Evolutionary conservation across 108 stramenopile species (phyloP), one percentile per base, ranked within the genome.

Genomic region (Nannochloropsis salina): DNA sequence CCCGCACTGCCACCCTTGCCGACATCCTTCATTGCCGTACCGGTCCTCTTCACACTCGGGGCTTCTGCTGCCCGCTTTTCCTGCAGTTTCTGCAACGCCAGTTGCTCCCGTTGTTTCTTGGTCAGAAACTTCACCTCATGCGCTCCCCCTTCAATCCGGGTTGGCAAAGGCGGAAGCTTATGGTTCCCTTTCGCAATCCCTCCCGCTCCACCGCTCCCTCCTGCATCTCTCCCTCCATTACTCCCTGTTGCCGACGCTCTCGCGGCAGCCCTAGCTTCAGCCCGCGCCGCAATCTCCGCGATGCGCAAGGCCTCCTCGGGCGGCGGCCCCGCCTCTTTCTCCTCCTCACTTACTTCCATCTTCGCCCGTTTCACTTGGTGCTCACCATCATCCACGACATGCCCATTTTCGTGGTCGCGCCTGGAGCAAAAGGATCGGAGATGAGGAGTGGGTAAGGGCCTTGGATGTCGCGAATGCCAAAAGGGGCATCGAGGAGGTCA

Each of bases 221-320:
- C 74, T 20, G 42, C 42, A 31, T 20, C 83, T 20, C 45, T 80
- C 21, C 80, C 87, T 9, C 61, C 86, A 80, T 84, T 87, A 9
- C 47, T 47, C 82, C 44, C 45, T 80, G 44, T 18, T 9, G 87
- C 87, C 22, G 45, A 42, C 9, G 87, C 87, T 4, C 87, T 84
- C 31, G 84, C 87, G 22, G 83, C 83, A 40, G 87, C 87, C 74
- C 83, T 84, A 18, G 84, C 87, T 44, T 87, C 87, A n/a, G 87
- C 87, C 43, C 87, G 82, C 45, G 87, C 87, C n/a, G 87, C 83
- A 43, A 87, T 87, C n/a, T 83, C 83, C 15, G 87, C 87, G 20
- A 87, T 80, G 11, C 87, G 83, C 18, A 79, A 79, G 3, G 86
- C 86, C 22, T 87, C 61, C 61, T 74, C 61, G 6, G 61, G 61